Percentiles rank a stretch among this genome's conserved stretches.
Evolutionary conservation across 2,329 filamentous ascomycete species (phyloP).

Genomic region (Corniculantispora saksenae): DNA sequence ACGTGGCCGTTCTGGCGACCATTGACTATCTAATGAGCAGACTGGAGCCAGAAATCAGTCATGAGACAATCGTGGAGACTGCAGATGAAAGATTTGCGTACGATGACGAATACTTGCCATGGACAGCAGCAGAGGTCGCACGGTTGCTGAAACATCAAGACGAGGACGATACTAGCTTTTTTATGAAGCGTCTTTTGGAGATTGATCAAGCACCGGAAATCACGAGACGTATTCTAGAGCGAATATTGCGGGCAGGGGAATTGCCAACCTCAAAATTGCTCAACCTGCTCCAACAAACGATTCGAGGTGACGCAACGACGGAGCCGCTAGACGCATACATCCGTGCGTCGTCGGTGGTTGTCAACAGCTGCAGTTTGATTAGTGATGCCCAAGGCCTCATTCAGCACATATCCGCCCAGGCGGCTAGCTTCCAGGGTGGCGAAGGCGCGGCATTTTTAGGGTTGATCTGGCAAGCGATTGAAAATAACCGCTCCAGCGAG

Average conservation of each 20-base stretch:
- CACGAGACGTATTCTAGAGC: conserved; percentile 57
- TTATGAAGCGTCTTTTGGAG: conserved; percentile 66
- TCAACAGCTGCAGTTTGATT: conserved; percentile 41
- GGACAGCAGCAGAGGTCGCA: conserved; percentile 48
- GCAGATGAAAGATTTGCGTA: conserved; percentile 40
- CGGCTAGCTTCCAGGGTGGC: conserved; percentile 43
- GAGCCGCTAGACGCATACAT: conserved; percentile 57
- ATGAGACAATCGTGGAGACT: conserved; percentile 40
- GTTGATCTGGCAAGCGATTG: conserved; percentile 38
- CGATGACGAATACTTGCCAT: conserved; percentile 40
- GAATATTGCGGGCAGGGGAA: conserved; percentile 55
- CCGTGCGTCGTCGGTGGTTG: conserved; percentile 57
- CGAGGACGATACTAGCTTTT: conserved; percentile 44
- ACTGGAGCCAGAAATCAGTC: conserved; percentile 41
- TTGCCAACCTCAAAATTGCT: conserved; percentile 54
- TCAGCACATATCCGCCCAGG: conserved; percentile 46
- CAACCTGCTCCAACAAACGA: conserved; percentile 53
- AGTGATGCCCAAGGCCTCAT: conserved; percentile 42
- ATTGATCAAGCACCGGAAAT: conserved; percentile 57
- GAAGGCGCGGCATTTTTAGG: conserved; percentile 53
- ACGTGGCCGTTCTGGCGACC: conserved; percentile 53
- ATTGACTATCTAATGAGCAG: conserved; percentile 46
- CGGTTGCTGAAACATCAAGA: conserved; percentile 44
- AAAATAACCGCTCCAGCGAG: conserved; percentile 31
- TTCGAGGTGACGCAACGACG: conserved; percentile 46